Base-by-base conservation (phyloP, 345 rosid genomes). In the Eucalyptus microcorys region DNA sequence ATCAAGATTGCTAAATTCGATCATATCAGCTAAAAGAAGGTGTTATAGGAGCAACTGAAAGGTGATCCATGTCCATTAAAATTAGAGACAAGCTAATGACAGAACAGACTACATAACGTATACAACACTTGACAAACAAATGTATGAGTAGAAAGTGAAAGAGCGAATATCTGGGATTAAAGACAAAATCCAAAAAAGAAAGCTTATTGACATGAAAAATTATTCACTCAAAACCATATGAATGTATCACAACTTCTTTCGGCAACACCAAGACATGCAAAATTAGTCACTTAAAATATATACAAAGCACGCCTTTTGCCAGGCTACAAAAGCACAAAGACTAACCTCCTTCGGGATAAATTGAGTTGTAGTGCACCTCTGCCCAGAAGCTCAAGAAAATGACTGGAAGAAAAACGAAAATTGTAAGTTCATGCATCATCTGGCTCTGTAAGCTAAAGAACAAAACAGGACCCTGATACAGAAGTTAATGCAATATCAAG, bases 351-450 rank as follows among this genome's bases (percentile, higher is more conserved):
- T 92, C 96, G 8, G 98, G 97, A 91, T 97, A 96, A 14, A 98
- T 95, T 16, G 99, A 97, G 89, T 98, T 98, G 94, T 98, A 97
- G 91, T 98, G 99, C 91, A 98, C 99, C 91, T 96, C 99, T 8
- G 98, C 99, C 99, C 99, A 98, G 89, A 98, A 98, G 92, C 98
- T 98, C 93, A 95, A 91, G 94, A 91, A 97, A 88, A 98, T 94
- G 88, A 96, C 99, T 96, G 96, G 91, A 90, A 9, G 49, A 52
- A 68, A 30, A 59, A 88, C 71, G 87, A 87, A 55, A 34, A 40
- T 86, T 52, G 37, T 48, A 11, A 49, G 53, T 50, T 49, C 52
- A 53, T 40, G 47, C 30, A 76, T n/a, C 76, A n/a, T 40, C 47
- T 76, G 26, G 30, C 24, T 76, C 47, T 2, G 84, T 76, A 76